Conservation (phyloP, 164 flowering plant genomes). For the Berberis thunbergii region DNA sequence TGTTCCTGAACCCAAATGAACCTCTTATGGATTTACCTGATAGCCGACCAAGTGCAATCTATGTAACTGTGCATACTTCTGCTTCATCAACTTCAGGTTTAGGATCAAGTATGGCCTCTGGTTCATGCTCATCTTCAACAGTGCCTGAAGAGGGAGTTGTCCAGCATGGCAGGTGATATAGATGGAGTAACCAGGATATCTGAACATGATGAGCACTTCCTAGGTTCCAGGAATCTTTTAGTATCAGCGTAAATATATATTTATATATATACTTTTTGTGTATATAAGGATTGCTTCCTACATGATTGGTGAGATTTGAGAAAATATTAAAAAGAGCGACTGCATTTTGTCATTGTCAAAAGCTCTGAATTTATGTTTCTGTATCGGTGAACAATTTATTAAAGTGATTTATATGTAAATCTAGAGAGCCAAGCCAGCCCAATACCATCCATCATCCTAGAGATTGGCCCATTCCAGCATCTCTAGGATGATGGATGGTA, state of each 20-base stretch:
- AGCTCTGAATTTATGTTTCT: too few relatives aligned
- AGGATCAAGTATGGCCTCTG: constrained; percentile 9
- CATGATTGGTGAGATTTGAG: not conserved
- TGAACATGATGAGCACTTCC: not conserved
- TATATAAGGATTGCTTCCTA: not conserved
- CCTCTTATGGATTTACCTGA: constrained; percentile 36
- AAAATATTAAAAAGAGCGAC: too few relatives aligned
- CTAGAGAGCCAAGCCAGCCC: too few relatives aligned
- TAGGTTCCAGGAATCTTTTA: not conserved
- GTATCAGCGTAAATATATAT: not conserved
- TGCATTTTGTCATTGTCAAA: too few relatives aligned
- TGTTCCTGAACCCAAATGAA: constrained; percentile 35
- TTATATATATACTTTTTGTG: not conserved
- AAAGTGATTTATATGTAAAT: not conserved
- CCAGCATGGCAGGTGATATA: constrained; percentile 12
- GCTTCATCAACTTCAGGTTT: constrained; percentile 10
- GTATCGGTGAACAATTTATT: not conserved
- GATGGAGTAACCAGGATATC: not conserved
- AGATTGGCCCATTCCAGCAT: too few relatives aligned
- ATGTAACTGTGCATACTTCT: constrained; percentile 18
- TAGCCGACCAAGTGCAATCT: constrained; percentile 24
- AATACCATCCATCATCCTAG: too few relatives aligned
- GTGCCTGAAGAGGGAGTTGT: constrained; percentile 14
- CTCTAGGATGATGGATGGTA: too few relatives aligned
- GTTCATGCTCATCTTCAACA: constrained; percentile 1